These are phyloP conservation scores for Cladosporium sp. DNA, from an alignment of 2,329 filamentous ascomycete species.

Conservation along the genomic window DNA sequence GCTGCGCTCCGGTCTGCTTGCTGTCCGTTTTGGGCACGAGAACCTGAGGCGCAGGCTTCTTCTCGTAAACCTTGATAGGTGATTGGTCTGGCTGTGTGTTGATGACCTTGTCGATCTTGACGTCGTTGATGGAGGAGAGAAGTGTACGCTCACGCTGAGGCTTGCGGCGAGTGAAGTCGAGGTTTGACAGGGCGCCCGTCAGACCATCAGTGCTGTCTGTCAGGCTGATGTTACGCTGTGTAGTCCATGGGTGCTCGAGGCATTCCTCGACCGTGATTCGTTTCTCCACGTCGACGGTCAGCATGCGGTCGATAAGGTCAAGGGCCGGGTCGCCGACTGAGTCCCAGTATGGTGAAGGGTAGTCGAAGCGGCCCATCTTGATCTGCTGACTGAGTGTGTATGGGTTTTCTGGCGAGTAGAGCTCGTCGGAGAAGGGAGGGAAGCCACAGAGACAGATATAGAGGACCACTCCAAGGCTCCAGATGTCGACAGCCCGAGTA, in stretches of 20 bases:
- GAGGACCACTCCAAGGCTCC: constrained; percentile 95
- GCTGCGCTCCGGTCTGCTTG: constrained; percentile 16
- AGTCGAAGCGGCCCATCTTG: constrained; percentile 84
- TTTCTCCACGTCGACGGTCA: constrained; percentile 80
- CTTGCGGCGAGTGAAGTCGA: constrained; percentile 84
- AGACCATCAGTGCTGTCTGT: constrained; percentile 91
- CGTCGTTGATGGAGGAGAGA: constrained; percentile 76
- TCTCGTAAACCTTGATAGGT: constrained; percentile 71
- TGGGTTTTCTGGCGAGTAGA: constrained; percentile 73
- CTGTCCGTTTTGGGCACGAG: not conserved
- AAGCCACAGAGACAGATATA: constrained; percentile 98
- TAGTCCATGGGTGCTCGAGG: constrained; percentile 87
- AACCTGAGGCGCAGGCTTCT: constrained; percentile 59
- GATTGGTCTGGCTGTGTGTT: constrained; percentile 56
- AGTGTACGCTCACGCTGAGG: constrained; percentile 80
- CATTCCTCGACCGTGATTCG: constrained; percentile 90
- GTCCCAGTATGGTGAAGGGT: constrained; percentile 96
- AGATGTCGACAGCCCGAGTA: constrained; percentile 91
- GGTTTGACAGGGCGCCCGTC: constrained; percentile 76
- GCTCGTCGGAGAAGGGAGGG: constrained; percentile 93
- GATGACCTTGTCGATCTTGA: constrained; percentile 62
- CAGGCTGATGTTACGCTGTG: constrained; percentile 36
- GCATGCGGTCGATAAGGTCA: constrained; percentile 92
- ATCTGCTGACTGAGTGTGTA: constrained; percentile 88
- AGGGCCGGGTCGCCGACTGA: constrained; percentile 81